Evolutionary conservation across 2,329 filamentous ascomycete species (phyloP).

Genomic region (Fusarium sp.): DNA sequence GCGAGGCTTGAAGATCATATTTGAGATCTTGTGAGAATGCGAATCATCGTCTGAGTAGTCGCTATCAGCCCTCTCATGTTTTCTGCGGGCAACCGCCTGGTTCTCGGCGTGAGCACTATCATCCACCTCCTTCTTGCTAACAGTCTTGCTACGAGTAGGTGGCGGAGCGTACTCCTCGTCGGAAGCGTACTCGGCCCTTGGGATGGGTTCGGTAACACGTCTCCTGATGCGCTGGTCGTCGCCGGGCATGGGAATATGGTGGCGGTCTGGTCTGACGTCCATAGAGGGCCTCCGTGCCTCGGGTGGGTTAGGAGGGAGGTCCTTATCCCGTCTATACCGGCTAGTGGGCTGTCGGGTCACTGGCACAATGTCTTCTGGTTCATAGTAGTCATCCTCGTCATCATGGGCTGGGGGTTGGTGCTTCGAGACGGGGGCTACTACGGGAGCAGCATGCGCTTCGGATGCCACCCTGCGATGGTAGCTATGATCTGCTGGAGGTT

Average conservation of each 20-base stretch:
- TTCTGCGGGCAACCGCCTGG: slow-evolving; percentile 31
- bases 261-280: slow-evolving; percentile 20
- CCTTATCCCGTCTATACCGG: slow-evolving; percentile 50
- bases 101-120: slow-evolving; percentile 24
- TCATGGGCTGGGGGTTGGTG: slow-evolving; percentile 17
- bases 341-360: slow-evolving; percentile 32
- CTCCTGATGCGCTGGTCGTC: slow-evolving; percentile 43
- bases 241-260: slow-evolving; percentile 29
- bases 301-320: slow-evolving; percentile 47
- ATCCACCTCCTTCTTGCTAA: slow-evolving; percentile 19
- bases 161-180: slow-evolving; percentile 46
- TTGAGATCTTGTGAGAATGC: slow-evolving; percentile 55
- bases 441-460: slow-evolving; percentile 48
- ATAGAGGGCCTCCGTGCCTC: slow-evolving; percentile 25
- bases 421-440: slow-evolving; percentile 10
- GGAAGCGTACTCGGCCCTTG: slow-evolving; percentile 41
- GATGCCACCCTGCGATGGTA: slow-evolving; percentile 57
- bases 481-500: slow-evolving; percentile 65
- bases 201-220: slow-evolving; percentile 47
- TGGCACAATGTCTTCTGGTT: slow-evolving; percentile 27
- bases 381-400: slow-evolving; percentile 30
- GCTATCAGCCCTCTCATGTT: slow-evolving; percentile 47
- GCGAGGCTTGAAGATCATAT: slow-evolving; percentile 56
- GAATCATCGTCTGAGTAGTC: slow-evolving; percentile 46
- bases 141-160: slow-evolving; percentile 35